Percentiles rank a stretch among this genome's conserved stretches.
These are phyloP conservation scores for Fusarium verticillioides DNA, from an alignment of 2,329 filamentous ascomycete species.

Conservation along the genomic window DNA sequence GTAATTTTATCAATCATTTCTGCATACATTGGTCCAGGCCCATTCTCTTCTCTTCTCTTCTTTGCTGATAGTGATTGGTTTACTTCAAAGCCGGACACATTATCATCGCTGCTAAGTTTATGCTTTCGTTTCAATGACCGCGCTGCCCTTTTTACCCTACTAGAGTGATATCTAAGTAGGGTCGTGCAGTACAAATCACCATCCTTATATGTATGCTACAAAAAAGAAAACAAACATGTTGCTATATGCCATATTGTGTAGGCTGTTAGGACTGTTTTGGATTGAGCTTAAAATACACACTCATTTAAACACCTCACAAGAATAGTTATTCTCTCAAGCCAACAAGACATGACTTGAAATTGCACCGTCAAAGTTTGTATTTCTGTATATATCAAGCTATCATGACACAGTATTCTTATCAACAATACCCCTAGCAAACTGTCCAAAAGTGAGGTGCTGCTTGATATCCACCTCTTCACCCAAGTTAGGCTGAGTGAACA, in stretches of 20 bases:
- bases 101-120: neutral
- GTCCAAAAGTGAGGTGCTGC: slow-evolving; percentile 76
- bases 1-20: neutral
- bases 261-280: neutral
- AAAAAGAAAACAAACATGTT: neutral
- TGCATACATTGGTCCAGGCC: neutral
- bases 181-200: neutral
- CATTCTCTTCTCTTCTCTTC: neutral
- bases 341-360: neutral
- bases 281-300: neutral
- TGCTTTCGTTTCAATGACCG: neutral
- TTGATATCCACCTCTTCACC: slow-evolving; percentile 79
- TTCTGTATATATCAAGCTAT: neutral
- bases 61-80: neutral
- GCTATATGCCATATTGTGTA: neutral
- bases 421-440: slow-evolving; percentile 74
- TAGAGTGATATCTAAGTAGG: neutral
- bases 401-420: slow-evolving; percentile 67
- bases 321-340: too few relatives aligned
- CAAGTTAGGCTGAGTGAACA: slow-evolving; percentile 97
- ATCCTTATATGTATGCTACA: slow-evolving; percentile 2
- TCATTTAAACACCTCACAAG: neutral
- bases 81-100: neutral
- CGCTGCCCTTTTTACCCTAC: neutral
- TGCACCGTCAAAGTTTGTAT: neutral